A percentile compares a stretch with the other conserved stretches of the same genome.
Conservation (phyloP, 768 basidiomycete genomes). For the Termitomyces sp. region DNA sequence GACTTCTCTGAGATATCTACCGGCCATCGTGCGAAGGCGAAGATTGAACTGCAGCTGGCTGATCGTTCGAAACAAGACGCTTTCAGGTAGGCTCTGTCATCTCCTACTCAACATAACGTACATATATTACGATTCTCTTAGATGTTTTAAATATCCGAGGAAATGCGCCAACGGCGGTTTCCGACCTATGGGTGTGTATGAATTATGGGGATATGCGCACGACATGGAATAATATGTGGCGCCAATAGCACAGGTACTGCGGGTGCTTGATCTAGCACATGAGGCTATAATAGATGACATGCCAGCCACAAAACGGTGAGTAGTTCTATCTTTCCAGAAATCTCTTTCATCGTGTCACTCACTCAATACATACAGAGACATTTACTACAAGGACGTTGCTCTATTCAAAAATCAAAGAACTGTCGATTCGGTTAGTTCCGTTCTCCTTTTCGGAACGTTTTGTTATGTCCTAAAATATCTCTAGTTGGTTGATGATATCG, state of each 20-base stretch:
- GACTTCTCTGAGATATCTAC: conserved; percentile 1
- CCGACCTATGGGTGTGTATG: conserved; percentile 31
- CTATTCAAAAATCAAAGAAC: conserved; percentile 74
- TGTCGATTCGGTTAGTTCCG: conserved; percentile 63
- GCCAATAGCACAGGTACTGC: conserved; percentile 58
- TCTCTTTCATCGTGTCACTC: neutral
- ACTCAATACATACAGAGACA: conserved; percentile 46
- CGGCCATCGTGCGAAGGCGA: conserved; percentile 15
- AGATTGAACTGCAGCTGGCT: conserved; percentile 28
- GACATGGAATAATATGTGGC: neutral
- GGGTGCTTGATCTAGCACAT: conserved; percentile 63
- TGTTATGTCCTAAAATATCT: neutral
- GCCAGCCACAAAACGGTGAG: conserved; percentile 60
- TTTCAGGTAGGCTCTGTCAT: conserved; percentile 18
- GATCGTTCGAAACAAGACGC: conserved; percentile 24
- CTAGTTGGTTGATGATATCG: conserved; percentile 85
- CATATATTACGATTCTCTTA: conserved; percentile 13
- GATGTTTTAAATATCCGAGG: conserved; percentile 27
- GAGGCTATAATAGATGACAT: conserved; percentile 51
- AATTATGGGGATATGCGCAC: conserved; percentile 5
- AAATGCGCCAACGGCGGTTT: conserved; percentile 31
- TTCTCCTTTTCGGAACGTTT: neutral
- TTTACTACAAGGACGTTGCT: conserved; percentile 80
- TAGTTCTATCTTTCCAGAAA: conserved; percentile 1
- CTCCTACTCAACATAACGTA: neutral